Base-by-base conservation (phyloP, 805 yeast genomes). In the Ogataea pilisensis region DNA sequence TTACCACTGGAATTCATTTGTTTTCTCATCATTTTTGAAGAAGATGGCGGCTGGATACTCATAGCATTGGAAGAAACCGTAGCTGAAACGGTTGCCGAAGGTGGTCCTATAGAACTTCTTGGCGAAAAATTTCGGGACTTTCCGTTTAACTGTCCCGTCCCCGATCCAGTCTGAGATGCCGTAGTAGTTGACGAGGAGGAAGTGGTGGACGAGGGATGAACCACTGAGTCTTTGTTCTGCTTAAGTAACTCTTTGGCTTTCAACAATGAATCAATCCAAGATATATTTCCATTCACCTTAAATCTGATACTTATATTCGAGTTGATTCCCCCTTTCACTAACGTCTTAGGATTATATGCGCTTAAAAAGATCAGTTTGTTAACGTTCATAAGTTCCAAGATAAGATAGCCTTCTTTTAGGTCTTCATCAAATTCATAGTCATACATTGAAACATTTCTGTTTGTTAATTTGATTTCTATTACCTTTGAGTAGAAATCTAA, bases 341-440 rank as follows among this genome's bases (percentile, higher is more conserved):
- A 42, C 2, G 54, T 57, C 38, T 58, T 53, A 13, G 60, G 61
- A 39, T 62, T 80, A 63, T 52, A 68, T 3, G 69, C 65, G 35
- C 65, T 58, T 32, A 83, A 65, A 42, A 82, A 78, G 6, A 82
- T 72, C 63, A 84, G 66, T 43, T 74, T 75, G 33, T 78, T 78
- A 40, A 71, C 67, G 44, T 72, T 73, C 48, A 76, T 69, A 50
- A 81, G 65, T 52, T 84, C 90, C 22, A 84, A 54, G 11, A 82
- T 80, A 34, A 83, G 63, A 51, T 76, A 82, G 0, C 91, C 93
- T 41, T 68, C 72, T 19, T 68, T 68, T 6, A 68, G 68, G 16
- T 61, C 65, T 42, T 78, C 85, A 46, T 79, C 81, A 60, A 85
- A 84, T 57, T 84, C 91, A 60, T 81, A 83, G 60, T 84, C 91